Conservation (phyloP, 31 red algal genomes). For the Asparagopsis taxiformis region DNA sequence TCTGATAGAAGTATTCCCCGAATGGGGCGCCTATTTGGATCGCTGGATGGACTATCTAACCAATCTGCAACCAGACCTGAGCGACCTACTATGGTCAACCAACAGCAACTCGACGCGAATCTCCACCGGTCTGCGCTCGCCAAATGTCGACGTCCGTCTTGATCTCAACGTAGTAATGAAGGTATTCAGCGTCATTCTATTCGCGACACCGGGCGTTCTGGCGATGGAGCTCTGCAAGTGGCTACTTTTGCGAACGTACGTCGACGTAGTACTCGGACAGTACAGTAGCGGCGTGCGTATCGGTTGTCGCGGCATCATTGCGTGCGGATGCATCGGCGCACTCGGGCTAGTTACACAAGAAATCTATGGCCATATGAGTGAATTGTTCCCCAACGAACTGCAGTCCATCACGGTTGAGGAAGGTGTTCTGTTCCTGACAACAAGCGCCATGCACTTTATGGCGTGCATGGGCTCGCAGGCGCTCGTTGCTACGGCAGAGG, state of each 20-base stretch:
- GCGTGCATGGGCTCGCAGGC: not conserved
- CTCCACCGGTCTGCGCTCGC: not conserved
- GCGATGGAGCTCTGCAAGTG: not conserved
- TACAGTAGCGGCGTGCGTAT: not conserved
- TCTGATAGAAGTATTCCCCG: not conserved
- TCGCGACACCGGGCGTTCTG: not conserved
- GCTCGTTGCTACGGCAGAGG: not conserved
- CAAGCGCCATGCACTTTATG: not conserved
- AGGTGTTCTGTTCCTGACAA: not conserved
- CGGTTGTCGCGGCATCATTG: not conserved
- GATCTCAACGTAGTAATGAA: not conserved
- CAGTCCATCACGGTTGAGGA: not conserved
- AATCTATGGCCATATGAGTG: not conserved
- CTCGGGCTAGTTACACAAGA: not conserved
- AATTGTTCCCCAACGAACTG: not conserved
- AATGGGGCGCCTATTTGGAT: not conserved
- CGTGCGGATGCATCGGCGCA: not conserved
- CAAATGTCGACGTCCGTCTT: not conserved
- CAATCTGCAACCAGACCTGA: not conserved
- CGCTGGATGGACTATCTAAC: not conserved
- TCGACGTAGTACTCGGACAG: not conserved
- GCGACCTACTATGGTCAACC: not conserved
- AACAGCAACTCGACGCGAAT: not conserved
- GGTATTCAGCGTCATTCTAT: not conserved
- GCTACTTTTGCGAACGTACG: not conserved